Percentiles rank a stretch among this genome's conserved stretches.
These are phyloP conservation scores for Arthrobotrys megalospora DNA, from an alignment of 2,329 filamentous ascomycete species.

Conservation along the genomic window DNA sequence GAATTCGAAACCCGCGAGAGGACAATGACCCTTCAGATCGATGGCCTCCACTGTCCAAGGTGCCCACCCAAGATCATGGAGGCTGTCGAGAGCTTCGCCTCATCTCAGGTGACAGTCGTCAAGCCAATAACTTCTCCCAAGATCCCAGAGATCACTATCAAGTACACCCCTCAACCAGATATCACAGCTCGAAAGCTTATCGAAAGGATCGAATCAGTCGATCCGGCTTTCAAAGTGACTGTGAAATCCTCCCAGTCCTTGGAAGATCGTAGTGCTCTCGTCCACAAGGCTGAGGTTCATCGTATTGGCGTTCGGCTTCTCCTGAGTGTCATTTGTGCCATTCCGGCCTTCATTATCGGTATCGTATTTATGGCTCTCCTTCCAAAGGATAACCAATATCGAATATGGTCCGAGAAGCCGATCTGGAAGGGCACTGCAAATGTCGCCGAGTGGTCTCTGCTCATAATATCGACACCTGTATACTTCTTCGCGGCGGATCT, in stretches of 20 bases:
- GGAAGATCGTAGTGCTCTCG: slow-evolving; percentile 82
- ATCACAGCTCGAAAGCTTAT: slow-evolving; percentile 85
- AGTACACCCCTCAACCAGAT: slow-evolving; percentile 78
- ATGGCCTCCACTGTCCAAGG: slow-evolving; percentile 62
- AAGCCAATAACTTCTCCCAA: slow-evolving; percentile 73
- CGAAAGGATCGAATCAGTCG: slow-evolving; percentile 76
- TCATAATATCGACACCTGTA: slow-evolving; percentile 85
- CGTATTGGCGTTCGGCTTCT: slow-evolving; percentile 79
- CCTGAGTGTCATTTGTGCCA: slow-evolving; percentile 78
- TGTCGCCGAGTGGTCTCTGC: slow-evolving; percentile 83
- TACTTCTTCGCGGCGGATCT: slow-evolving; percentile 89
- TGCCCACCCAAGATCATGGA: slow-evolving; percentile 71
- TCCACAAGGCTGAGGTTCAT: slow-evolving; percentile 79
- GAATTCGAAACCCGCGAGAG: slow-evolving; percentile 48
- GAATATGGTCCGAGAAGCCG: slow-evolving; percentile 78
- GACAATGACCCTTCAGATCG: slow-evolving; percentile 41
- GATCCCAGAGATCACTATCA: slow-evolving; percentile 78
- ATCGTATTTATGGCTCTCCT: slow-evolving; percentile 93
- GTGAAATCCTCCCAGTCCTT: slow-evolving; percentile 86
- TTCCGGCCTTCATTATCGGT: slow-evolving; percentile 88
- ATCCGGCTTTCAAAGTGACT: slow-evolving; percentile 77
- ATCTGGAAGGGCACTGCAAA: slow-evolving; percentile 80
- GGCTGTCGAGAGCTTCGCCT: slow-evolving; percentile 72
- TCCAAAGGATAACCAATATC: slow-evolving; percentile 72
- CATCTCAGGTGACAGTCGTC: slow-evolving; percentile 71